Evolutionary conservation across 2,329 filamentous ascomycete species (phyloP).

Genomic region (Alternaria alternata): DNA sequence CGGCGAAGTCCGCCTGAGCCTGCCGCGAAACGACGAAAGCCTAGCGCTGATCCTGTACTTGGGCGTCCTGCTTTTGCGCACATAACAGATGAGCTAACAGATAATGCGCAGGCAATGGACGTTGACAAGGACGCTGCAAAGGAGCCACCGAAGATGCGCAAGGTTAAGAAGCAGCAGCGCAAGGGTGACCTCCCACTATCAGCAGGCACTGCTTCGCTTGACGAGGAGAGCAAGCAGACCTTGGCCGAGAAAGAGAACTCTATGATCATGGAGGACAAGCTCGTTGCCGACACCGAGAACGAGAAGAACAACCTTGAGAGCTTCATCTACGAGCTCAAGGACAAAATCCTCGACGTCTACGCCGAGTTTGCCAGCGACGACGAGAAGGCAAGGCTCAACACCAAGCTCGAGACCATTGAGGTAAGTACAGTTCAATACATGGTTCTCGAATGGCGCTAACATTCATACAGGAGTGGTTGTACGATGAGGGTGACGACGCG

Average conservation of each 20-base stretch:
- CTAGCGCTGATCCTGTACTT: conserved; percentile 32
- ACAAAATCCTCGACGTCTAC: conserved; percentile 93
- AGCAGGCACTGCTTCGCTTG: conserved; percentile 81
- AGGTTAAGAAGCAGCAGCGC: conserved; percentile 99
- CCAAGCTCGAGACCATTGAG: conserved; percentile 84
- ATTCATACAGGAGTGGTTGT: conserved; percentile 84
- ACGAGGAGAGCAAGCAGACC: conserved; percentile 70
- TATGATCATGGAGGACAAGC: conserved; percentile 99
- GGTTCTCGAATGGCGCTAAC: conserved; percentile 17
- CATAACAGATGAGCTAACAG: conserved; percentile 38
- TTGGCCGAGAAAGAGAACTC: conserved; percentile 81
- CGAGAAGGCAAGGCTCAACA: conserved; percentile 86
- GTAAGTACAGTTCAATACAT: conserved; percentile 62
- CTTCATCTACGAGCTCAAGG: conserved; percentile 95
- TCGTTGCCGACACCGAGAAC: conserved; percentile 96
- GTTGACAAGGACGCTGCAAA: conserved; percentile 50
- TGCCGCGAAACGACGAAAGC: conserved; percentile 45
- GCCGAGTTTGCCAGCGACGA: conserved; percentile 88
- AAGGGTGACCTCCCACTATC: conserved; percentile 94
- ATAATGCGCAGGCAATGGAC: conserved; percentile 48
- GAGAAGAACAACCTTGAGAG: conserved; percentile 99
- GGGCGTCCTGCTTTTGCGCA: conserved; percentile 37
- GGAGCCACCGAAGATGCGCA: conserved; percentile 79
- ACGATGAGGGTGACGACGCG: conserved; percentile 94
- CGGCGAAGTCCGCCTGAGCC: conserved; percentile 33